Base-by-base conservation (phyloP, 805 yeast genomes). In the Yarrowia keelungensis region DNA sequence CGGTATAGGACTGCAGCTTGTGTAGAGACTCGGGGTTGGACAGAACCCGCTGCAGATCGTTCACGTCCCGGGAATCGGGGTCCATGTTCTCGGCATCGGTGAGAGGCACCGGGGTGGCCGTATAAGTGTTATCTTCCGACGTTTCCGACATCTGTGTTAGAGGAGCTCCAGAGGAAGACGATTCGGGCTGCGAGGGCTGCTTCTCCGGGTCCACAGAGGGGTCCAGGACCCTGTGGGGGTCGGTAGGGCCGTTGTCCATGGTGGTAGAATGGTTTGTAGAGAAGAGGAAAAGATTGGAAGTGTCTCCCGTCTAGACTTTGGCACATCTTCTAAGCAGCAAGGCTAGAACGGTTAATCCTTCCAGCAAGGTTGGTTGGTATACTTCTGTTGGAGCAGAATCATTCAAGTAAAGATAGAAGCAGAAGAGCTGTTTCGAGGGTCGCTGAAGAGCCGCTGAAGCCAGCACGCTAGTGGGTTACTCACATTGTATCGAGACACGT, bases 1-100 rank as follows among this genome's bases (percentile, higher is more conserved):
- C 81, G 3, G 86, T 83, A 70, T 84, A 76, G n/a, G 85, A 78
- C 71, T 81, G 85, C 68, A 84, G 76, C 72, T 79, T 81, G 50
- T 77, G 77, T 7, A 79, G 74, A 68, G 81, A 80, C 8, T 77
- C 77, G 8, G 79, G 79, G 69, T 69, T 59, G 19, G 74, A 69
- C 70, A 75, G 69, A 16, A 73, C 76, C 53, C 73, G 69, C 46
- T 68, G 61, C 26, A 75, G 70, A 11, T 70, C 72, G 42, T 73
- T 71, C 5, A 70, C 70, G 39, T 62, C 67, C 38, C 39, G 54
- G n/a, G 56, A 39, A 8, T 62, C 67, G 16, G 67, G 67, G 39
- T 62, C 67, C 54, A 38, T 47, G 67, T 47, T 49, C 45, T 62
- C 67, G 19, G 39, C 47, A 49, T 62, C 67, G 19, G 54, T 47